Evolutionary conservation across 306 rosid species (phyloP).

Genomic region (Inga laurina): DNA sequence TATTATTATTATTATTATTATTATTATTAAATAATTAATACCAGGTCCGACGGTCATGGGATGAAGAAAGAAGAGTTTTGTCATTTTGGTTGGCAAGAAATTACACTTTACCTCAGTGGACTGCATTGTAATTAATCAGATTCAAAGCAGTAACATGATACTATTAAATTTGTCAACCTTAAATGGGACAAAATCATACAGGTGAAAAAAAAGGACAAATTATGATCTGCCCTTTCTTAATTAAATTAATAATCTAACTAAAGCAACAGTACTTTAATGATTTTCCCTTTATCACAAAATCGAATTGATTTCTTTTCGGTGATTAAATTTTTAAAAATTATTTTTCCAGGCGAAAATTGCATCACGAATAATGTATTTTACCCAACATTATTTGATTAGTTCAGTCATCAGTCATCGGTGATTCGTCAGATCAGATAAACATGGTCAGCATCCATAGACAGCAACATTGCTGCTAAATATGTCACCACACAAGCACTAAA

Average conservation of each 20-base stretch:
- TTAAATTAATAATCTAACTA: too few species aligned
- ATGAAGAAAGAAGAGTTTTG: background rate
- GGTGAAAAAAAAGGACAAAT: background rate
- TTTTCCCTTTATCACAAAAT: background rate
- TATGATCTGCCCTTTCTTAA: background rate
- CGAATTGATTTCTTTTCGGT: background rate
- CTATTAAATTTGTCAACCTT: background rate
- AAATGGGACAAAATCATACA: background rate
- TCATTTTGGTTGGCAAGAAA: background rate
- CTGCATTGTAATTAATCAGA: background rate
- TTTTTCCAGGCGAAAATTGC: background rate
- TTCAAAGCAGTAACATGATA: background rate
- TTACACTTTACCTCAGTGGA: background rate
- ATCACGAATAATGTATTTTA: background rate
- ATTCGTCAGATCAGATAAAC: background rate
- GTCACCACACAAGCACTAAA: background rate
- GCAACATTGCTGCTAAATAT: background rate
- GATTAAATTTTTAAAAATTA: background rate
- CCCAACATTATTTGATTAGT: background rate
- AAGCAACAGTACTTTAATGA: background rate
- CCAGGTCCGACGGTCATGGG: background rate
- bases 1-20: too few species aligned
- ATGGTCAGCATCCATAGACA: background rate
- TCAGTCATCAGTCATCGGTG: background rate
- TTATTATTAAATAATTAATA: too few species aligned